Conservation (phyloP, 2,329 filamentous ascomycete species). For the Hyphodiscus sp. region DNA sequence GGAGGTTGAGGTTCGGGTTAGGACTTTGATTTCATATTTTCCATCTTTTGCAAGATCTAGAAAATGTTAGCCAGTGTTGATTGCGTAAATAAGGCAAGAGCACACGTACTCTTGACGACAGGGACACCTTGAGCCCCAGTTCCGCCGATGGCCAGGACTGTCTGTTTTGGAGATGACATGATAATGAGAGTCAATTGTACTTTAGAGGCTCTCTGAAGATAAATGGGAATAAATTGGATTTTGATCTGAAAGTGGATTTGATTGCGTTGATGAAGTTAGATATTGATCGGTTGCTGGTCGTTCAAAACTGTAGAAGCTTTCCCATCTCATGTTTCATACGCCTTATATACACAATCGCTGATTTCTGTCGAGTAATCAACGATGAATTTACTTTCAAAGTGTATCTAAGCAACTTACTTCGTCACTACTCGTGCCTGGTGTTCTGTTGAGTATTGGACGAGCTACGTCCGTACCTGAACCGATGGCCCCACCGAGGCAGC, state of each 20-base stretch:
- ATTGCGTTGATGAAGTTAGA: not conserved
- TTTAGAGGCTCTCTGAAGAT: not conserved
- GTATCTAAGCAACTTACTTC: not conserved
- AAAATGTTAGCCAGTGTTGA: no score
- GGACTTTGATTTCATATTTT: conserved; percentile 26
- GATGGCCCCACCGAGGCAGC: not conserved
- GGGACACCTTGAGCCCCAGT: conserved; percentile 34
- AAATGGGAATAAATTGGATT: not conserved
- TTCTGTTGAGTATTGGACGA: not conserved
- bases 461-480: not conserved
- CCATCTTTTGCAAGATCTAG: not conserved
- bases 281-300: no score
- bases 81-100: not conserved
- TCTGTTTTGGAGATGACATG: conserved; percentile 34
- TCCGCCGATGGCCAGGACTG: conserved; percentile 43
- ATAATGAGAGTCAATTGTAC: not conserved
- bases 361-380: not conserved
- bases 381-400: not conserved
- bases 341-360: not conserved
- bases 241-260: not conserved
- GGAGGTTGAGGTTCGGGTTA: conserved; percentile 34
- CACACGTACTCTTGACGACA: conserved; percentile 29
- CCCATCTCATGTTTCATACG: not conserved
- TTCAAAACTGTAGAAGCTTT: no score
- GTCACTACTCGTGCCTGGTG: not conserved